Evolutionary conservation across 2,329 filamentous ascomycete species (phyloP), one percentile per base, ranked within the genome.

Genomic region (Stenocarpella maydis): DNA sequence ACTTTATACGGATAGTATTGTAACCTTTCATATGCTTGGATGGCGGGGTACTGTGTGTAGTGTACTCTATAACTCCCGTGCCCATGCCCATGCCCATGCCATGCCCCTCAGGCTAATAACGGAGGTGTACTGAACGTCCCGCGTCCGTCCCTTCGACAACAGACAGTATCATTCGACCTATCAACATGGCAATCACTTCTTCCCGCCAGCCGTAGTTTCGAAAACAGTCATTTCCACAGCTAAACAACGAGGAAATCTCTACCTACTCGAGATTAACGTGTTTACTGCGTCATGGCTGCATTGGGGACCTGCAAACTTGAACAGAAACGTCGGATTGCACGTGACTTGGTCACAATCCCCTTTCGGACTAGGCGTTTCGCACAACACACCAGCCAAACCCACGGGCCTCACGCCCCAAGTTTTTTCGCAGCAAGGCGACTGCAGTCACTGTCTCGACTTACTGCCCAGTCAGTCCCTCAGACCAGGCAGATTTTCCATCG

Each of bases 311-410:
- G 47, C n/a, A 17, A 41, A 15, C n/a, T 19, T 9, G 14, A 7
- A 2, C 10, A 31, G 26, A 34, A 26, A 47, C 10, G 21, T 34
- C 14, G 4, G 14, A 26, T 50, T n/a, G 65, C 65, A 67, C 65
- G 65, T 67, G 65, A 67, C 65, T 24, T 67, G 9, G 10, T 17
- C 31, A n/a, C 14, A 8, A 49, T 37, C 65, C 65, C 3, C 12
- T 39, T 49, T 39, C 15, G 65, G 52, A 58, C 65, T 67, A 67
- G 65, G 31, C 52, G 52, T 39, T 58, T 67, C 65, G 47, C 65
- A 67, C 65, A 67, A 58, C 65, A 49, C 21, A 58, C 15, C 50
- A 12, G 14, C 26, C 41, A 61, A 61, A 61, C 58, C 58, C 58
- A 49, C 43, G 34, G 58, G 28, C 58, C 41, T 41, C 37, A 6